Base-by-base conservation (phyloP, 164 flowering plant species). In the Macadamia tetraphylla region DNA sequence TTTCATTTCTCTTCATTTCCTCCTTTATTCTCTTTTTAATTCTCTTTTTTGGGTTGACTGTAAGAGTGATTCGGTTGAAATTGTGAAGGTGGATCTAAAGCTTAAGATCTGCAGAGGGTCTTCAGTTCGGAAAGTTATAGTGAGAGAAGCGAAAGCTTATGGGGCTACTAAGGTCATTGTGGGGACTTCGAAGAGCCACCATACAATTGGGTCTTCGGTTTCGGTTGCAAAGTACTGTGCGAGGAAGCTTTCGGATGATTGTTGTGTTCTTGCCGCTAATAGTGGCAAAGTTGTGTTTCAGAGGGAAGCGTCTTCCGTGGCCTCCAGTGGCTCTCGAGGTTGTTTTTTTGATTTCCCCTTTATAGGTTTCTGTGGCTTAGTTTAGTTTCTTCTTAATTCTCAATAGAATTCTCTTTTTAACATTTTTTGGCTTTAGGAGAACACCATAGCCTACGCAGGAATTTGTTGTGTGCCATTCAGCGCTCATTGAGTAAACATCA, bases 211-310 rank as follows among this genome's bases (percentile, higher is more conserved):
- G 53, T 81, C 88, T 29, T 78, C 90, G 0, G 71, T 83, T 43
- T 84, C 90, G 6, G 80, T 91, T 4, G 99, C 99, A 23, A 88
- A 89, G 73, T 89, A 89, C 75, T 89, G 92, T 69, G 92, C 93
- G 2, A 88, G 71, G 66, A 92, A 89, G 55, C 83, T 92, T 9
- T 58, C 92, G 9, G 85, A 77, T 40, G 82, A 77, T 65, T 90
- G 90, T 70, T 85, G 77, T 18, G 86, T 92, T 48, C 71, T 90
- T 64, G 96, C 97, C 44, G 91, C 89, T 67, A 77, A 81, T 73
- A 88, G 92, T 83, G 98, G 99, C 29, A 95, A 91, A 80, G 71
- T 91, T 60, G 82, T 85, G 59, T 95, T 80, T 67, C 88, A 84
- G 60, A 80, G 84, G 76, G 87, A 85, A 46, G 73, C 79, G 17